A percentile compares a stretch with the other conserved stretches of the same genome.
Evolutionary conservation across 2,329 filamentous ascomycete genomes (phyloP).

Genomic region (Beauveria scarabaeidicola): DNA sequence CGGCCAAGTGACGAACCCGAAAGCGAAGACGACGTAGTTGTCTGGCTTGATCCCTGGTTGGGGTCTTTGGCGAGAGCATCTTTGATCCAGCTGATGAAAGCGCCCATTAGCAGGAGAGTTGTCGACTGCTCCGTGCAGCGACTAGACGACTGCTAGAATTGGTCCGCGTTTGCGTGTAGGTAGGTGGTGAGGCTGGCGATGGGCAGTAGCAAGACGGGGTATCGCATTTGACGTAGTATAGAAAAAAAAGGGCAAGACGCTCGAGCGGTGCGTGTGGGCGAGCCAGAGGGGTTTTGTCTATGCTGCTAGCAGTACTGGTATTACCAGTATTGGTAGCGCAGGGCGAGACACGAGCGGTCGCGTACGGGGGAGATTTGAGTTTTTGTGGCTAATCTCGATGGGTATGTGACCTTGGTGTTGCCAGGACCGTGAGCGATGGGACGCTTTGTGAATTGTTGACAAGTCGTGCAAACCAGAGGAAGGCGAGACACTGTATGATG

Average conservation of each 20-base stretch:
- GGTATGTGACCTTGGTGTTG: background rate
- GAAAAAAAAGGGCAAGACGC: background rate
- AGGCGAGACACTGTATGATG: conserved; percentile 5
- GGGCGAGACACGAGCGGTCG: conserved; percentile 4
- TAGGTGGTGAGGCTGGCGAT: background rate
- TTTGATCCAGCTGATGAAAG: conserved; percentile 32
- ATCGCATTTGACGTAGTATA: background rate
- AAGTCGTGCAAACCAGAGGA: background rate
- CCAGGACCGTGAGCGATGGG: background rate
- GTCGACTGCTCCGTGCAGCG: conserved; percentile 11
- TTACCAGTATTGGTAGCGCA: background rate
- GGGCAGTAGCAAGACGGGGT: background rate
- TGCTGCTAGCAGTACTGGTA: background rate
- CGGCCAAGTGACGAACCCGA: conserved; percentile 23
- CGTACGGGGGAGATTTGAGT: conserved; percentile 7
- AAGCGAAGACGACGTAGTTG: conserved; percentile 24
- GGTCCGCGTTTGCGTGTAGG: conserved; percentile 2
- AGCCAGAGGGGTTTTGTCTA: conserved; percentile 4
- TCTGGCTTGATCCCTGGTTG: conserved; percentile 18
- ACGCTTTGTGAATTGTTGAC: background rate
- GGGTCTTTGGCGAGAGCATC: conserved; percentile 19
- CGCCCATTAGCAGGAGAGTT: conserved; percentile 26
- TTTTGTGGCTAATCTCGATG: conserved; percentile 8
- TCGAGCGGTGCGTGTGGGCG: conserved; percentile 1
- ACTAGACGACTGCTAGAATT: conserved; percentile 6